A percentile compares a stretch with the other conserved stretches of the same genome.
phyloP scores from a whole-genome alignment of 495 filamentous ascomycete species.

The Penicillium diatomitis region DNA sequence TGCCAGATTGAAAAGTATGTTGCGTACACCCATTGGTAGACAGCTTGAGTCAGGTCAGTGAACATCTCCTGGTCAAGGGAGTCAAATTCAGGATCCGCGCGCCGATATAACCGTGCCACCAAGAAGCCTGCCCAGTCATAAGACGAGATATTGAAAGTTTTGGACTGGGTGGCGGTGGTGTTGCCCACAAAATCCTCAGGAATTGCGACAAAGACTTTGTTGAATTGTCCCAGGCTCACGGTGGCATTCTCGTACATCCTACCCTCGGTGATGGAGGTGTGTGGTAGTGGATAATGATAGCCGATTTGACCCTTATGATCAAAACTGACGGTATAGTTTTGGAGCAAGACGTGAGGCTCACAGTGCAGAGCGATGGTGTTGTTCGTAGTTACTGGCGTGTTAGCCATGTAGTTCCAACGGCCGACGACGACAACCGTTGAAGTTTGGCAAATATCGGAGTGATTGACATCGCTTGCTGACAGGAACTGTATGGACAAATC shows the following conservation, averaged over 20 bases:
- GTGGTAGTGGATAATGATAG: slow-evolving; percentile 6
- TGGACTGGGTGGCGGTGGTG: slow-evolving; percentile 13
- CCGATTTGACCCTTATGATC: slow-evolving; percentile 28
- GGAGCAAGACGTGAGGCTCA: slow-evolving; percentile 20
- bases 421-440: slow-evolving; percentile 30
- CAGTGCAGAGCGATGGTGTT: slow-evolving; percentile 34
- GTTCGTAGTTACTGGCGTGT: slow-evolving; percentile 14
- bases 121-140: slow-evolving; percentile 38
- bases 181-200: slow-evolving; percentile 29
- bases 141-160: slow-evolving; percentile 22
- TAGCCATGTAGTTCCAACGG: slow-evolving; percentile 29
- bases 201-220: slow-evolving; percentile 33
- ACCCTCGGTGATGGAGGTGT: slow-evolving; percentile 19
- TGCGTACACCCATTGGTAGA: slow-evolving; percentile 36
- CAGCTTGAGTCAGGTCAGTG: slow-evolving; percentile 20
- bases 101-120: slow-evolving; percentile 30
- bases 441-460: slow-evolving; percentile 25
- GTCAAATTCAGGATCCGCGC: slow-evolving; percentile 17
- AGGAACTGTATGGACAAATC: slow-evolving; percentile 32
- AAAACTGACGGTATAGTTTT: slow-evolving; percentile 23
- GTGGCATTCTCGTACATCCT: slow-evolving; percentile 33
- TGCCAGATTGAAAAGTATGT: slow-evolving; percentile 35
- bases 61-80: slow-evolving; percentile 17
- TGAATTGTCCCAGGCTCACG: slow-evolving; percentile 32
- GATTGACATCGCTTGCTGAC: slow-evolving; percentile 15